Evolutionary conservation across 2,329 filamentous ascomycete species (phyloP), one percentile per base, ranked within the genome.

Genomic region (Apiospora malaysiana): DNA sequence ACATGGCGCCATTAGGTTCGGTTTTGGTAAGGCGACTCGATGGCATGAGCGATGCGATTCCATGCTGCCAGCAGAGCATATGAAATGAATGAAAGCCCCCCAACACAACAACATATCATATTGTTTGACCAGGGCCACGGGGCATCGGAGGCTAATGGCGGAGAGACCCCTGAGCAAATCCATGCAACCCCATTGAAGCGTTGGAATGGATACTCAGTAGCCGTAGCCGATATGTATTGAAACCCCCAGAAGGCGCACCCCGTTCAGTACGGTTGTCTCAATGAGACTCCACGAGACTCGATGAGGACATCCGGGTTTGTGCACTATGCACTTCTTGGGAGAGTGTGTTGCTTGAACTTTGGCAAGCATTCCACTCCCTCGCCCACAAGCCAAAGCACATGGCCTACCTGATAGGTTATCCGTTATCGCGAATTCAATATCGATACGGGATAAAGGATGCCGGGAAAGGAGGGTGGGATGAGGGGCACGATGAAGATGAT

Each of bases 341-440:
- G 18, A 43, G 66, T 14, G n/a, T 7, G 10, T 40, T 27, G 23
- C 12, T 25, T 46, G 40, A 43, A 23, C 32, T 37, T 56, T 43
- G 8, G 27, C 46, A 40, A 43, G n/a, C 67, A 32, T 32, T 47
- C 21, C 46, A 27, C 23, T 68, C 25, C 45, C 10, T 16, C 32
- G 32, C 32, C 66, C 66, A 49, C 42, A 21, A 43, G 16, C 1
- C 67, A 2, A 16, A 9, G 32, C 67, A 68, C 47, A 68, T 68
- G 67, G 66, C n/a, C n/a, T 21, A 10, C 47, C 32, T 42, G 45
- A 68, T 68, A 51, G 27, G 67, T 40, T 68, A 25, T 68, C 46
- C 32, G 14, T 68, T 68, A 68, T 68, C 67, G 67, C 67, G 32
- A 42, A 10, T 32, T 37, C 67, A 25, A 37, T 12, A 12, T 27